Base-by-base conservation (phyloP, 208 protist species). In the Wallacemonas rigidus region DNA sequence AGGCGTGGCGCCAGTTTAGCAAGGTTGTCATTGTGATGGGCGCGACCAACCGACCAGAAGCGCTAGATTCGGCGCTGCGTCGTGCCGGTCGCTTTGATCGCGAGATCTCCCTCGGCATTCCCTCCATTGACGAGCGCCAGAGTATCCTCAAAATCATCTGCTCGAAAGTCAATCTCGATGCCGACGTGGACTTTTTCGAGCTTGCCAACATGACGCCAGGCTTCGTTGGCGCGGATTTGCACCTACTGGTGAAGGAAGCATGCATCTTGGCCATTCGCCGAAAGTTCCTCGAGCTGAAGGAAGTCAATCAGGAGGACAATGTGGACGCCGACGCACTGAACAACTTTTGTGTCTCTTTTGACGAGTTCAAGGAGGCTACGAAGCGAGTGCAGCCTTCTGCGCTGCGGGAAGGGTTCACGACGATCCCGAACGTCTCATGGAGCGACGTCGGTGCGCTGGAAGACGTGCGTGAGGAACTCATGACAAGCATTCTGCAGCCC, bases 161-260 rank as follows among this genome's bases (percentile, higher is more conserved):
- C 39, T 68, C 71, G 12, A 89, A 92, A 41, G 73, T 99, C 36
- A 88, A 91, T 69, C 63, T 99, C 2, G 69, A 77, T 1, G 85
- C 76, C 6, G 86, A 96, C 55, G 86, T 99, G 56, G 92, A 99
- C 74, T 98, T 98, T 76, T 87, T 93, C 50, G 88, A 97, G 68
- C 81, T 99, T 17, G 96, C 98, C 3, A 94, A 93, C 56, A 90
- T 92, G 69, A 99, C 98, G 5, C 98, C 98, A 15, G 98, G 98
- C 41, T 99, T 97, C 77, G 98, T 99, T n/a, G 98, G 98, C 11
- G 98, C 98, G 4, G 98, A 99, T 76, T 72, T 99, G 71, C 90
- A 97, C 55, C 87, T 98, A 8, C 88, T 99, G 17, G 89, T 94
- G 41, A 99, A 98, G 82, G 97, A 98, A 75, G 90, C 90, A 4